Evolutionary conservation across 495 filamentous ascomycete species (phyloP).

Genomic region (Thermochaetoides thermophila): DNA sequence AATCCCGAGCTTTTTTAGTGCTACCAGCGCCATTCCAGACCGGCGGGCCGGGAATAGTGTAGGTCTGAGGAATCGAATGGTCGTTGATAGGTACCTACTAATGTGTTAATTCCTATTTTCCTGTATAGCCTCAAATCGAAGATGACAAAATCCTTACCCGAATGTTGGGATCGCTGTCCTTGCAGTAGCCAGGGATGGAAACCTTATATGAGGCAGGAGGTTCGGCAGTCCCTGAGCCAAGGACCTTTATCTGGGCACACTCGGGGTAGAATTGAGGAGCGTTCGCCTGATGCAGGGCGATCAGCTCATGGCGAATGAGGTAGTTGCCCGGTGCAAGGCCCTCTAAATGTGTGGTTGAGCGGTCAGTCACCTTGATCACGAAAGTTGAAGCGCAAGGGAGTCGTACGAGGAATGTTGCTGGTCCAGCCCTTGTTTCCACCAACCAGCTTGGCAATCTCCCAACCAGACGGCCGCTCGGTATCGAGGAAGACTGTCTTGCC

Average conservation of each 20-base stretch:
- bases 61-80: conserved; percentile 2
- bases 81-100: conserved; percentile 7
- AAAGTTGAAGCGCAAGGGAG: too few species aligned
- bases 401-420: conserved; percentile 38
- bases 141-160: too few species aligned
- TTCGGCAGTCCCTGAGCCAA: conserved; percentile 31
- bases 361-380: too few species aligned
- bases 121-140: too few species aligned
- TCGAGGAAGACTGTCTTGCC: conserved; percentile 19
- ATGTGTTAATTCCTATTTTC: too few species aligned
- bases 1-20: too few species aligned
- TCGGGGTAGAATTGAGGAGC: conserved; percentile 47
- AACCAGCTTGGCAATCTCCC: conserved; percentile 25
- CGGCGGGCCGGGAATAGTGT: conserved; percentile 3
- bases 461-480: conserved; percentile 15
- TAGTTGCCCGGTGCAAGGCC: conserved; percentile 40
- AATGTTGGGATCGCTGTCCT: conserved; percentile 36
- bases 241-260: conserved; percentile 40
- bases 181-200: conserved; percentile 37
- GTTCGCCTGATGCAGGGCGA: conserved; percentile 45
- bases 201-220: conserved; percentile 30
- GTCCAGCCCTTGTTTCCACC: conserved; percentile 36
- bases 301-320: conserved; percentile 43
- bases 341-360: too few species aligned
- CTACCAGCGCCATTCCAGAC: conserved; percentile 2